Conservation (phyloP, 2,329 filamentous ascomycete genomes). For the Sporothrix luriei region DNA sequence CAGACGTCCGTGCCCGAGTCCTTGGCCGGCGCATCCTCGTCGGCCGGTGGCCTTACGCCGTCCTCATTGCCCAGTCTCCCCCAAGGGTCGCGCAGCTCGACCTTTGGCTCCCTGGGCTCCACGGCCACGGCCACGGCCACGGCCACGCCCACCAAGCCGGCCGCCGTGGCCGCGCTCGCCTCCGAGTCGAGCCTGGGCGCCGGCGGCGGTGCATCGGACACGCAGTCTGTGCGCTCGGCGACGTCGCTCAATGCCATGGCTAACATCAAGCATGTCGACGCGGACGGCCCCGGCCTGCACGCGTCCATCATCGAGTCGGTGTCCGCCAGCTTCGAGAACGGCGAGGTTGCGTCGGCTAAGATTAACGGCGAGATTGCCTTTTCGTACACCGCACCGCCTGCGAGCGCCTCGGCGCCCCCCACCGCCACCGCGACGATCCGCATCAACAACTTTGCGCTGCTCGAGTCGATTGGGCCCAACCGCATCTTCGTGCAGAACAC, state of each 20-base stretch:
- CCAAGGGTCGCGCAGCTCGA: slow-evolving; percentile 40
- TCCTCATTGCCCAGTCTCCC: neutral
- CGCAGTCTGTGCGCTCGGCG: slow-evolving; percentile 86
- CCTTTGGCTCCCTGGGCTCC: slow-evolving; percentile 37
- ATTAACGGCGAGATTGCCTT: slow-evolving; percentile 89
- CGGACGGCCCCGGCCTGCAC: slow-evolving; percentile 77
- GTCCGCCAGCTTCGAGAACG: slow-evolving; percentile 79
- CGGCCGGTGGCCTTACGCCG: neutral
- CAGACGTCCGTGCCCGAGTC: slow-evolving; percentile 44
- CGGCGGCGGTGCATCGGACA: slow-evolving; percentile 67
- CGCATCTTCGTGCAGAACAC: slow-evolving; percentile 81
- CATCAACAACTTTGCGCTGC: slow-evolving; percentile 81
- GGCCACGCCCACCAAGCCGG: slow-evolving; percentile 45
- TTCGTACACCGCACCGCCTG: slow-evolving; percentile 62
- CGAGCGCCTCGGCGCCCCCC: slow-evolving; percentile 37
- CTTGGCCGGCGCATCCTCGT: slow-evolving; percentile 20
- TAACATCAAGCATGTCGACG: slow-evolving; percentile 77
- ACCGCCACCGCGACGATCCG: slow-evolving; percentile 69
- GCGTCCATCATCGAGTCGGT: slow-evolving; percentile 90
- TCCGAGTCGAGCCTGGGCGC: slow-evolving; percentile 60
- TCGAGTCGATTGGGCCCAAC: slow-evolving; percentile 93
- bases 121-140: slow-evolving; percentile 37
- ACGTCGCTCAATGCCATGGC: slow-evolving; percentile 72
- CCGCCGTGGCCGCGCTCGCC: slow-evolving; percentile 58
- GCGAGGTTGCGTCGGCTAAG: slow-evolving; percentile 68